phyloP scores from a whole-genome alignment of 805 yeast species.

The Nakazawaea wyomingensis region DNA sequence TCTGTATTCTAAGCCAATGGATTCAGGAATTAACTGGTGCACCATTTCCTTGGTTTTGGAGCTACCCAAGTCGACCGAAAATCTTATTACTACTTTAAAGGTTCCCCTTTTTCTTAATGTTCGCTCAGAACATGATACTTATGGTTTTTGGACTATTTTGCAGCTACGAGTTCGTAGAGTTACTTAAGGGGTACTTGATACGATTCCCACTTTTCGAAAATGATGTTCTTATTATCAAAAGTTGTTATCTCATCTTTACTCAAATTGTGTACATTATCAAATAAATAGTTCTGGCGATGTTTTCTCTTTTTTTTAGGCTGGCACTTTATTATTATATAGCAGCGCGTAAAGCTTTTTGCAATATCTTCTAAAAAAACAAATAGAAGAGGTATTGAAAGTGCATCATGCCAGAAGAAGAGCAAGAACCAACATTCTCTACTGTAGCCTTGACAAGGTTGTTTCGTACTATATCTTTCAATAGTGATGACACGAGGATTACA shows the following conservation, averaged over 20 bases:
- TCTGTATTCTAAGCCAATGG: constrained; percentile 13
- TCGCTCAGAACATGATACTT: neutral
- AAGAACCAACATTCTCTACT: constrained; percentile 18
- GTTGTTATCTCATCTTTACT: too few relatives aligned
- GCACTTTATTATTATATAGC: too few relatives aligned
- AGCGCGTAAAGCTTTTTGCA: too few relatives aligned
- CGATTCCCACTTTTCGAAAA: too few relatives aligned
- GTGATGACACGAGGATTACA: constrained; percentile 41
- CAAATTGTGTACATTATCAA: too few relatives aligned
- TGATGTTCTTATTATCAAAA: too few relatives aligned
- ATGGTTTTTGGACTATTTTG: constrained; percentile 5
- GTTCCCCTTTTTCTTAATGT: constrained; percentile 22
- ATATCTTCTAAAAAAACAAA: too few relatives aligned
- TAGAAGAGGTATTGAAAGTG: neutral
- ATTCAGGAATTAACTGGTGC: constrained; percentile 24
- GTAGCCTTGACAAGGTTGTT: constrained; percentile 46
- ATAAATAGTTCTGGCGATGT: too few relatives aligned
- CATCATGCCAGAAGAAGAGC: constrained; percentile 11
- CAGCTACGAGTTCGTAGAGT: too few relatives aligned
- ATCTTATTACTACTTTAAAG: neutral
- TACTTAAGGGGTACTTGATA: too few relatives aligned
- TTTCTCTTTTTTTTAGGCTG: too few relatives aligned
- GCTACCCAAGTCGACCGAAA: neutral
- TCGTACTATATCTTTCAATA: constrained; percentile 44
- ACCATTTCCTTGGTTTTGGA: constrained; percentile 22